Evolutionary conservation across 2,329 filamentous ascomycete genomes (phyloP).

Genomic region (Fusarium torreyae): DNA sequence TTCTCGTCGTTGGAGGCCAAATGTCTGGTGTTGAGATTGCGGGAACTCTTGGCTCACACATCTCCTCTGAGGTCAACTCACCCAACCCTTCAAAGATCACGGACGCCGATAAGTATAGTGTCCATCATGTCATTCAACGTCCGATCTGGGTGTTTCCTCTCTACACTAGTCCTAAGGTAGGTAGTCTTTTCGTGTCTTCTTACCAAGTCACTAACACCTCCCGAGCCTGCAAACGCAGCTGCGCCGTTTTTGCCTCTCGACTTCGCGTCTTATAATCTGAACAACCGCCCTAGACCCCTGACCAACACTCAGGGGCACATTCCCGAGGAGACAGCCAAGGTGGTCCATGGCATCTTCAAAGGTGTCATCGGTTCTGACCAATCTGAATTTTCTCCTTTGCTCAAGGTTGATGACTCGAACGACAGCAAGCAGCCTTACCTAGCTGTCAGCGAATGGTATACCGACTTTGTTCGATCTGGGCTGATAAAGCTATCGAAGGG

Average conservation of each 20-base stretch:
- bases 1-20: conserved; percentile 83
- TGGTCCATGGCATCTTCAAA: conserved; percentile 67
- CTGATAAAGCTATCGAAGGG: conserved; percentile 68
- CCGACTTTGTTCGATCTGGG: conserved; percentile 79
- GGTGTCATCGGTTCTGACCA: conserved; percentile 68
- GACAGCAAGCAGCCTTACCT: conserved; percentile 73
- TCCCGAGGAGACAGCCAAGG: conserved; percentile 68
- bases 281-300: conserved; percentile 71
- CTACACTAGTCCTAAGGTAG: conserved; percentile 66
- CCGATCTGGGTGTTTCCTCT: conserved; percentile 81
- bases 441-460: conserved; percentile 79
- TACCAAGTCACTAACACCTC: not conserved
- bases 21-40: conserved; percentile 88
- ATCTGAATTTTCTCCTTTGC: conserved; percentile 61
- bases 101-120: conserved; percentile 65
- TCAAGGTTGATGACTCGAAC: conserved; percentile 58
- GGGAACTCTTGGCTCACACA: conserved; percentile 77
- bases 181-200: not conserved
- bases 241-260: conserved; percentile 81
- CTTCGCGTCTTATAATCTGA: conserved; percentile 78
- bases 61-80: conserved; percentile 74
- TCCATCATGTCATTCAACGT: conserved; percentile 79
- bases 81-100: conserved; percentile 60
- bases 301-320: conserved; percentile 77
- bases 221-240: conserved; percentile 61